Evolutionary conservation across 176 grass and related monocot genomes (phyloP).

Genomic region (maize (Zea mays)): DNA sequence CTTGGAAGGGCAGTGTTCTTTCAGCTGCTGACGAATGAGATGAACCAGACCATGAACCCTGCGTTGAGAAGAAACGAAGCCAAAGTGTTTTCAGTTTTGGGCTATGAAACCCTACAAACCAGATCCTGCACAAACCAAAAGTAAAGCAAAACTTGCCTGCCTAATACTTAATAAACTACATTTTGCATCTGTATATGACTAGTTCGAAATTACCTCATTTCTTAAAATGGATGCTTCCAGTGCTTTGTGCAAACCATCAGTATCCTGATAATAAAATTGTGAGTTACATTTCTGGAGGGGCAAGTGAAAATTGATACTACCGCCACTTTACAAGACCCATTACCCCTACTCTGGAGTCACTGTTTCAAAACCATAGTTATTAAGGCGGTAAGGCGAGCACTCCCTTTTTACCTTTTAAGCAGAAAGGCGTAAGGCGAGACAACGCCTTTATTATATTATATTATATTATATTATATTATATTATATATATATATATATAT

Average conservation of each 20-base stretch:
- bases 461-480: too few species aligned
- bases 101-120: constrained; percentile 24
- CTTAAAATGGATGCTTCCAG: constrained; percentile 87
- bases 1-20: constrained; percentile 73
- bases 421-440: too few species aligned
- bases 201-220: constrained; percentile 68
- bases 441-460: too few species aligned
- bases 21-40: constrained; percentile 96
- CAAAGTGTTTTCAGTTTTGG: constrained; percentile 21
- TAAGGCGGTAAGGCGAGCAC: too few species aligned
- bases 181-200: constrained; percentile 16
- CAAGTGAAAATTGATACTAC: background rate
- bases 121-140: constrained; percentile 8
- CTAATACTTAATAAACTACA: background rate
- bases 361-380: background rate
- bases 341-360: too few species aligned
- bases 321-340: background rate
- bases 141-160: constrained; percentile 20
- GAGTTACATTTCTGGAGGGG: constrained; percentile 38
- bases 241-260: constrained; percentile 79
- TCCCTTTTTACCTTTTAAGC: too few species aligned
- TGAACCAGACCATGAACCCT: constrained; percentile 99
- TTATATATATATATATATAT: too few species aligned
- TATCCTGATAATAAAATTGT: constrained; percentile 62
- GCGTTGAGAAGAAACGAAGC: constrained; percentile 28